phyloP scores from a whole-genome alignment of 495 filamentous ascomycete species.

The Xylaria sp. region DNA sequence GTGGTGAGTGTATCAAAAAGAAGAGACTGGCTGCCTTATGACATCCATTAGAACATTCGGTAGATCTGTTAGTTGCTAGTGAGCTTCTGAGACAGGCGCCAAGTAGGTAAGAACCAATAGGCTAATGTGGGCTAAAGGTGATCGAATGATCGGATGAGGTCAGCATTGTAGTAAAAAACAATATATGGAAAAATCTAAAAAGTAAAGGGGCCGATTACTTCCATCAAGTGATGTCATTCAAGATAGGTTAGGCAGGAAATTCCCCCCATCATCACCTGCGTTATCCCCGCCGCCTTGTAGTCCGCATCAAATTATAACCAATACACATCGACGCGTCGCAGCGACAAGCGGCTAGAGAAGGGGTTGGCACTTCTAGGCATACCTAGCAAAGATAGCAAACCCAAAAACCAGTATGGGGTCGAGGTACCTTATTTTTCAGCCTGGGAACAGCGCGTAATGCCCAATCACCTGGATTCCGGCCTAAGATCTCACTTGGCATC shows the following conservation, averaged over 20 bases:
- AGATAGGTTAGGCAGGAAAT: not conserved
- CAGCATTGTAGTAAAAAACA: not conserved
- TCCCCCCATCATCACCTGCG: not conserved
- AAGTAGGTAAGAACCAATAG: constrained; percentile 13
- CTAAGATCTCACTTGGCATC: constrained; percentile 6
- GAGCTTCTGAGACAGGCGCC: not conserved
- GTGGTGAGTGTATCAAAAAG: not conserved
- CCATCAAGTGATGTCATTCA: constrained; percentile 9
- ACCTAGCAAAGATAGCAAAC: too few relatives aligned
- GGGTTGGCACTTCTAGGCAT: not conserved
- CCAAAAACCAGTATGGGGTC: not conserved
- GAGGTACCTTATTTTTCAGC: not conserved
- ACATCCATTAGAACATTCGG: not conserved
- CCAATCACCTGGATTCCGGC: constrained; percentile 13
- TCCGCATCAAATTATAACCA: not conserved
- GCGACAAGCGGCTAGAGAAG: not conserved
- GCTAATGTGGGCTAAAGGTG: constrained; percentile 7
- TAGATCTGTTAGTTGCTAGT: not conserved
- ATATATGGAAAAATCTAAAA: constrained; percentile 2
- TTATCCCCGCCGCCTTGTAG: not conserved
- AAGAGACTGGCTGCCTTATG: not conserved
- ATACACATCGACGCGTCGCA: not conserved
- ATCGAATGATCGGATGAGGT: constrained; percentile 1
- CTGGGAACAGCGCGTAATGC: constrained; percentile 4
- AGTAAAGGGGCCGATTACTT: not conserved